Conservation (phyloP, 163 green algal genomes). For the Picocystis sp. region DNA sequence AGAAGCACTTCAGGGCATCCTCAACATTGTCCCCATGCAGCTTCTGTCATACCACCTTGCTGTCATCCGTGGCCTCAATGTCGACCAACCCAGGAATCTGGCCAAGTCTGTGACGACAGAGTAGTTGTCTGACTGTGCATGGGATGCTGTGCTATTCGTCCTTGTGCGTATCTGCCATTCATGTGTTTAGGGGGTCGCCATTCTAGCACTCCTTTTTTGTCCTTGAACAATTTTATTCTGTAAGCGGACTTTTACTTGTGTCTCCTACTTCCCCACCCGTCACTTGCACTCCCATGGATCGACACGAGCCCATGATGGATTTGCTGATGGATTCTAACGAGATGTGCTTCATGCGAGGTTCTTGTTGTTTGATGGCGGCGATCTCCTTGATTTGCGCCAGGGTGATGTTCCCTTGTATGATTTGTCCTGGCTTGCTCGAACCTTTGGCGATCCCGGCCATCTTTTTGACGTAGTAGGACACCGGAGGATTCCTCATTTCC, state of each 20-base stretch:
- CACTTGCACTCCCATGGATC: slow-evolving; percentile 69
- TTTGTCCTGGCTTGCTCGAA: slow-evolving; percentile 49
- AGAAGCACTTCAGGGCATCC: slow-evolving; percentile 61
- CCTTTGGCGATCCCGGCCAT: slow-evolving; percentile 39
- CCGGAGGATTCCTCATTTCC: slow-evolving; percentile 50
- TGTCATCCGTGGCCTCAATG: slow-evolving; percentile 71
- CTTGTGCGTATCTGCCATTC: too few species aligned
- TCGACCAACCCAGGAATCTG: slow-evolving; percentile 94
- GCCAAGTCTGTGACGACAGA: slow-evolving; percentile 62
- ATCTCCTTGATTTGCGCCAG: slow-evolving; percentile 80
- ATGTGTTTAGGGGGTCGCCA: too few species aligned
- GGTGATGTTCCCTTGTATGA: slow-evolving; percentile 42
- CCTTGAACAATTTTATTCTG: too few species aligned
- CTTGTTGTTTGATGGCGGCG: slow-evolving; percentile 51
- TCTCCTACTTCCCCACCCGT: slow-evolving; percentile 13
- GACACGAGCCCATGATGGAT: slow-evolving; percentile 49
- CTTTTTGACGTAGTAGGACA: slow-evolving; percentile 71
- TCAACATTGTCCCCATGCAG: slow-evolving; percentile 95
- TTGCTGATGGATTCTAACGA: slow-evolving; percentile 39
- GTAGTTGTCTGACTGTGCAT: not conserved
- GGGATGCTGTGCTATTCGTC: not conserved
- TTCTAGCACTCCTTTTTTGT: too few species aligned
- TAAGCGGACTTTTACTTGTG: too few species aligned
- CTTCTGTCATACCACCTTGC: slow-evolving; percentile 91
- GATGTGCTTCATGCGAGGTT: slow-evolving; percentile 36